A percentile compares a stretch with the other conserved stretches of the same genome.
phyloP scores from a whole-genome alignment of 495 filamentous ascomycete species.

The Poronia punctata region DNA sequence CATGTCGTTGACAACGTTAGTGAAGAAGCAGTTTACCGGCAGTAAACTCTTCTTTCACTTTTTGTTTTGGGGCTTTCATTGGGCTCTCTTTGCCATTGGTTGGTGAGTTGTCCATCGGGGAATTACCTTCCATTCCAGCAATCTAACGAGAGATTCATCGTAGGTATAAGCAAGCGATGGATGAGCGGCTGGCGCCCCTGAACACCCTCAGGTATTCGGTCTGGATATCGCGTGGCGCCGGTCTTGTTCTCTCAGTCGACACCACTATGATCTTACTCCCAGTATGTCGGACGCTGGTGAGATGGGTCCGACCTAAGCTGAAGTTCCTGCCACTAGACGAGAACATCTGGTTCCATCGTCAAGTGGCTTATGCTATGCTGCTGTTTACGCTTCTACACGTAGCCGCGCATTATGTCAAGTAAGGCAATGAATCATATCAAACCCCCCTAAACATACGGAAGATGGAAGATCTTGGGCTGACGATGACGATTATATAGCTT shows the following conservation, averaged over 20 bases:
- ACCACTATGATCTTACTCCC: slow-evolving; percentile 81
- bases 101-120: slow-evolving; percentile 54
- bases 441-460: no score
- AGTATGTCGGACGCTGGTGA: slow-evolving; percentile 86
- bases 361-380: slow-evolving; percentile 84
- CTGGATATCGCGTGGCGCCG: slow-evolving; percentile 92
- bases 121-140: not conserved
- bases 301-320: slow-evolving; percentile 79
- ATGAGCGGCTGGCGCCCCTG: slow-evolving; percentile 60
- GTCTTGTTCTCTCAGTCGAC: slow-evolving; percentile 74
- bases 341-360: slow-evolving; percentile 92
- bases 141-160: slow-evolving; percentile 20
- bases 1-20: slow-evolving; percentile 34
- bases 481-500: slow-evolving; percentile 56
- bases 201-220: slow-evolving; percentile 84
- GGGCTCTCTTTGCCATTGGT: slow-evolving; percentile 74
- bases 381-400: slow-evolving; percentile 76
- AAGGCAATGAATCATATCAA: no score
- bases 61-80: slow-evolving; percentile 79
- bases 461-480: no score
- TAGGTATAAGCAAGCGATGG: slow-evolving; percentile 71
- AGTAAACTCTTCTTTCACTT: slow-evolving; percentile 73
- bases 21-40: slow-evolving; percentile 55
- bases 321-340: slow-evolving; percentile 88
- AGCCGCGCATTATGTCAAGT: slow-evolving; percentile 90